Base-by-base conservation (phyloP, 148 eudicot genomes). In the Rheum nobile region DNA sequence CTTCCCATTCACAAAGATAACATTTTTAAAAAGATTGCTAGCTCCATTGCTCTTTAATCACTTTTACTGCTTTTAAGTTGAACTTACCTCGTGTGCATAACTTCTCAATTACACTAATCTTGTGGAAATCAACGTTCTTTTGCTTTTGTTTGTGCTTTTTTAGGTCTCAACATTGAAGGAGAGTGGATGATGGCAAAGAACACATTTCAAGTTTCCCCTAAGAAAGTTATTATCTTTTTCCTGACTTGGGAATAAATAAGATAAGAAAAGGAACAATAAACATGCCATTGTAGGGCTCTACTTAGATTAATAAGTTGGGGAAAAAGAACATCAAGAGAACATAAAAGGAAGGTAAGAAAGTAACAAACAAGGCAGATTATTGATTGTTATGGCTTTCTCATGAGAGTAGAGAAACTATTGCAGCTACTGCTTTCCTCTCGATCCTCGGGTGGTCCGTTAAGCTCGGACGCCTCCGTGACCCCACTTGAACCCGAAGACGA, bases 401-500 rank as follows among this genome's bases (percentile, higher is more conserved):
- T 77, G n/a, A 77, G n/a, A 48, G 82, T 61, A 10, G 86, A 75
- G 75, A 85, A 76, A 73, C 90, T 86, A 22, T 71, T 71, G 79
- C 81, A 74, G 82, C 91, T 86, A 77, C 89, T 93, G 83, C 86
- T 86, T 41, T 88, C 97, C 54, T 89, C 94, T 12, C 76, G 80
- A 16, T 83, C 98, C 21, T 83, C 87, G 8, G 68, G 35, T 14
- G 32, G 24, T 4, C 68, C 28, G 35, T 61, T 61, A 24, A 24
- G 31, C 21, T 24, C 46, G 29, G 88, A 80, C 22, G 77, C 74
- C 75, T 87, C 88, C 1, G 98, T 93, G 29, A 93, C 77, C 22
- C 90, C 97, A 75, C 98, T 93, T 1, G 92, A 89, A 26, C 88
- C 97, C 1, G 98, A 93, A 21, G 85, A 88, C 1, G 94, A 86